Conservation (phyloP, 805 yeast genomes). For the Lachancea waltii region DNA sequence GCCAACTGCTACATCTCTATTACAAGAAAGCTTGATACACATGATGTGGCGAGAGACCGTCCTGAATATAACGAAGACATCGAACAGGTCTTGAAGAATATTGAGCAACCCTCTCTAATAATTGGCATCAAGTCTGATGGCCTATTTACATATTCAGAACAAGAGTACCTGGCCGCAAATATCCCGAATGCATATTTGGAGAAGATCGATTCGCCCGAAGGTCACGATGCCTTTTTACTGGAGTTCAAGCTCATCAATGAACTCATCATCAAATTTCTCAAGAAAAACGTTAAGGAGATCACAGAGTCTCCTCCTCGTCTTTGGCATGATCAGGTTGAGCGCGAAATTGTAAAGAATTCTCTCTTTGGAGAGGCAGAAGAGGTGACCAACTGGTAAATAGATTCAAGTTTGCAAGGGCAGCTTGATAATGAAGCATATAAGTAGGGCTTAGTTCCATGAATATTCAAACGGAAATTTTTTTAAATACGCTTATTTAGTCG, state of each 20-base stretch:
- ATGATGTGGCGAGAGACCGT: conserved; percentile 82
- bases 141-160: conserved; percentile 85
- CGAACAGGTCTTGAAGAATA: conserved; percentile 46
- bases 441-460: no score
- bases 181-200: conserved; percentile 65
- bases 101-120: conserved; percentile 71
- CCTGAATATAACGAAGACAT: conserved; percentile 34
- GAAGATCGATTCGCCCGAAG: conserved; percentile 84
- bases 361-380: conserved; percentile 94
- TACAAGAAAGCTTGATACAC: conserved; percentile 90
- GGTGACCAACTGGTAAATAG: conserved; percentile 80
- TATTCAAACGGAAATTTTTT: no score
- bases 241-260: conserved; percentile 81
- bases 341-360: conserved; percentile 44
- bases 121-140: conserved; percentile 93
- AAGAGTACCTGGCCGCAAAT: conserved; percentile 69
- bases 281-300: conserved; percentile 49
- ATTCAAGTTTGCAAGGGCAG: not conserved
- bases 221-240: conserved; percentile 92
- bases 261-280: conserved; percentile 61
- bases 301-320: conserved; percentile 37
- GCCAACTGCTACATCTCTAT: conserved; percentile 95
- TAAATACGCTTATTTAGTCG: no score
- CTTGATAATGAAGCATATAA: not conserved
- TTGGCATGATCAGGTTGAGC: conserved; percentile 41